Evolutionary conservation across 2,329 filamentous ascomycete species (phyloP), one percentile per base, ranked within the genome.

Genomic region (Allantophomopsis lycopodina): DNA sequence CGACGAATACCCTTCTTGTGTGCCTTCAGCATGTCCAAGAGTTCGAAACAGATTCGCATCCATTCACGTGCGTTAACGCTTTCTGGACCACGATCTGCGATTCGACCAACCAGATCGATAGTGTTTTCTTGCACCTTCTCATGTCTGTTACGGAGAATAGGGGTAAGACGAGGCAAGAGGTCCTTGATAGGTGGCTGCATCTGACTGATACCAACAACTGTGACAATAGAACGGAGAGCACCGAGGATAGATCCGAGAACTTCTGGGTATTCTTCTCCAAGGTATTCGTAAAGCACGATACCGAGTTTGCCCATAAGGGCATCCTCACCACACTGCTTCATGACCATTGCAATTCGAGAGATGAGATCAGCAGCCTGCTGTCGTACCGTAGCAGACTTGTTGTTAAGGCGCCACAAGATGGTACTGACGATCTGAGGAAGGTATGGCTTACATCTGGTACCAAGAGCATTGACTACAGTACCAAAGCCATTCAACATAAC

Each of bases 121-220:
- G 91, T 96, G 61, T 98, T 98, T 55, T 98, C 91, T 59, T 98
- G 91, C 34, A 98, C 93, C 63, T 98, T 98, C 57, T 98, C 91
- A 64, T 98, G 91, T 47, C 91, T 83, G 63, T 98, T 98, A 56
- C 91, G 85, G 40, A 98, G 71, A 58, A 98, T 98, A n/a, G 91
- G 91, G 1, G 91, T 98, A 28, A 98, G 75, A 32, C 91, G 85
- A 13, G 91, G 91, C 8, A 98, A 73, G 21, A 98, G 71, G 57
- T 98, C 93, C 58, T 89, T 89, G 65, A 98, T 96, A 2, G 91
- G 89, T 12, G 91, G 91, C 54, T 96, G 88, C 89, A 96, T 96
- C 61, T 93, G 86, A 52, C 84, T 83, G 64, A 98, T 95, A 63
- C 91, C 91, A 28, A 98, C 89, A 13, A 98, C 91, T 0, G 89